Conservation (phyloP, 441 rosid genomes). For the Mallotus japonicus region DNA sequence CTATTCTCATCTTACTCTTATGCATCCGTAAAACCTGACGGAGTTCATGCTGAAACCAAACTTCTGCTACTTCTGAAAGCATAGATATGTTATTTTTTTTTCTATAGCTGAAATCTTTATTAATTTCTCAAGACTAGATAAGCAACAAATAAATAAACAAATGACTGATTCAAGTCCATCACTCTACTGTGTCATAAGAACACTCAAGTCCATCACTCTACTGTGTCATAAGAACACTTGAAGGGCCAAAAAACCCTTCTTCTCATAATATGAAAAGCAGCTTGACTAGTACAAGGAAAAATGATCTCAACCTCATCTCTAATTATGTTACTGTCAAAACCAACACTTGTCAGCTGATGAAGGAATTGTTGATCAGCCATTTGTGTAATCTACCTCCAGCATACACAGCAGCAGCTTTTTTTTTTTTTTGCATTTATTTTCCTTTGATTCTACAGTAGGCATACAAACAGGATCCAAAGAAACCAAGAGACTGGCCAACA, state of each 20-base stretch:
- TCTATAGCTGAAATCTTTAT: background rate
- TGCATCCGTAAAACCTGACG: no score
- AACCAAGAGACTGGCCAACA: slow-evolving; percentile 56
- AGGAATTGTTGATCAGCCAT: slow-evolving; percentile 8
- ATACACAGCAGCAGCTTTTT: slow-evolving; percentile 5
- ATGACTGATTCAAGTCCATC: background rate
- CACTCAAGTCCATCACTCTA: background rate
- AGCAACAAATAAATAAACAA: background rate
- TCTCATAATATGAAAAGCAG: background rate
- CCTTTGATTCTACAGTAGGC: slow-evolving; percentile 56
- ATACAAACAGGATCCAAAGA: slow-evolving; percentile 56
- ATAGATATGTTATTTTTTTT: background rate
- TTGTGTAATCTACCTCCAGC: slow-evolving; percentile 20
- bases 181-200: slow-evolving; percentile 3
- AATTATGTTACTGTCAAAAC: background rate
- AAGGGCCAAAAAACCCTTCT: background rate
- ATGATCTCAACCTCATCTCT: slow-evolving; percentile 1
- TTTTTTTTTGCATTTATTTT: slow-evolving; percentile 25
- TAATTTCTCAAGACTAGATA: background rate
- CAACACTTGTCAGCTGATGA: slow-evolving; percentile 23
- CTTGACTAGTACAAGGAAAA: background rate
- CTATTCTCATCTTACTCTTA: no score
- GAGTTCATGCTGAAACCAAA: background rate
- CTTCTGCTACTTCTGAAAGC: background rate
- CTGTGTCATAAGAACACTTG: slow-evolving; percentile 3